phyloP scores from a whole-genome alignment of 2,329 filamentous ascomycete species.

The Teratosphaeriaceae sp. region DNA sequence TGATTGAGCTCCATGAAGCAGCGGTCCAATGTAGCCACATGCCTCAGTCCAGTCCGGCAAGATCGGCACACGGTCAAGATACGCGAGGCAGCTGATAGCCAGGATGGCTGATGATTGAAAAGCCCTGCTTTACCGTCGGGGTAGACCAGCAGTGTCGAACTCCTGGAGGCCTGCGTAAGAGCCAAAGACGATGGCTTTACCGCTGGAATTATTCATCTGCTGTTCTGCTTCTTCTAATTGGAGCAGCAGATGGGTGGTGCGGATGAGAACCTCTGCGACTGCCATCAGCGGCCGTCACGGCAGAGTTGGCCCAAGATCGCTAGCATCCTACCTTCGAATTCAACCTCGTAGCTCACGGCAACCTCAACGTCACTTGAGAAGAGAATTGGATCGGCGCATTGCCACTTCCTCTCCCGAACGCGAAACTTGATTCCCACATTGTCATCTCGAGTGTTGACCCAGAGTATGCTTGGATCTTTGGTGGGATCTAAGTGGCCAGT shows the following conservation, averaged over 20 bases:
- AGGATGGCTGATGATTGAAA: neutral
- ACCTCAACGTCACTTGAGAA: constrained; percentile 54
- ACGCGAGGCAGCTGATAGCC: no score
- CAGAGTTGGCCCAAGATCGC: neutral
- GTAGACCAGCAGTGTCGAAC: constrained; percentile 6
- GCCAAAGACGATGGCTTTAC: constrained; percentile 62
- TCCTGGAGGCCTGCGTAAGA: constrained; percentile 27
- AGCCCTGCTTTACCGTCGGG: neutral
- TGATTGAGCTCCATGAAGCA: no score
- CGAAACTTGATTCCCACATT: constrained; percentile 64
- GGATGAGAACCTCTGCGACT: constrained; percentile 57
- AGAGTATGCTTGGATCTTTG: constrained; percentile 49
- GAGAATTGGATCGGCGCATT: constrained; percentile 47
- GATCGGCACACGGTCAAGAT: no score
- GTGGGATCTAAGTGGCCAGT: constrained; percentile 19
- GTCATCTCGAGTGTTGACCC: constrained; percentile 54
- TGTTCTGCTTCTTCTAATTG: constrained; percentile 59
- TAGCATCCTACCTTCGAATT: constrained; percentile 58
- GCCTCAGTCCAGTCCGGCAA: no score
- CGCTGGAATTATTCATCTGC: constrained; percentile 53
- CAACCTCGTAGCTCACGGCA: constrained; percentile 62
- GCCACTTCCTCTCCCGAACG: constrained; percentile 49
- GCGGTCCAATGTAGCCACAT: no score
- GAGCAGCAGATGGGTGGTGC: constrained; percentile 56
- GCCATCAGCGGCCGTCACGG: constrained; percentile 8